Percentiles rank a stretch among this genome's conserved stretches.
phyloP scores from a whole-genome alignment of 345 rosid species.

The Turnera subulata region DNA sequence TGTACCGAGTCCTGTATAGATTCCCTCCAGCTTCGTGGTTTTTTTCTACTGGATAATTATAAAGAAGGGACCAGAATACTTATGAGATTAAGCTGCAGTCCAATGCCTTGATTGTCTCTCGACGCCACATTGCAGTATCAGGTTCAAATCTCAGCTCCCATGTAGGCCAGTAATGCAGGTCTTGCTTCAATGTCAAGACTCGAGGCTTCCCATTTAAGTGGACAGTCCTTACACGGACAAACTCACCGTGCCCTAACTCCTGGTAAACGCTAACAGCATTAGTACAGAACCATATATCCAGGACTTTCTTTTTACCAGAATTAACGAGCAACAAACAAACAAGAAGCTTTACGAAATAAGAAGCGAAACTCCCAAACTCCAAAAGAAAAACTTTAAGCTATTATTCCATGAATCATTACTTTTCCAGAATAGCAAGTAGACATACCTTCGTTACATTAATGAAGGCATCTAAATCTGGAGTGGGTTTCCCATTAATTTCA shows the following conservation, averaged over 20 bases:
- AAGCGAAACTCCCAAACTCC: too few species aligned
- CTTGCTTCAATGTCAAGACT: constrained; percentile 84
- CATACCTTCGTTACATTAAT: constrained; percentile 66
- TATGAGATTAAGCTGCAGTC: constrained; percentile 12
- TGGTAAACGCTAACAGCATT: constrained; percentile 21
- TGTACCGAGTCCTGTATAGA: too few species aligned
- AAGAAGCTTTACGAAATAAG: too few species aligned
- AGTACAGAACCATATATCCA: not conserved
- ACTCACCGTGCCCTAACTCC: constrained; percentile 77
- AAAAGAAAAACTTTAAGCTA: too few species aligned
- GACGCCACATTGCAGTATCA: constrained; percentile 64
- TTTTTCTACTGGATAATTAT: too few species aligned
- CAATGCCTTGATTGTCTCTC: constrained; percentile 53
- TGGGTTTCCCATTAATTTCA: constrained; percentile 80
- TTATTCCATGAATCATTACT: too few species aligned
- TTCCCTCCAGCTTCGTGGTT: too few species aligned
- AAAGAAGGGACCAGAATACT: too few species aligned
- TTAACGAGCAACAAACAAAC: too few species aligned
- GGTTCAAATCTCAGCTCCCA: constrained; percentile 89
- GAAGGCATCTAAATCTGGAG: constrained; percentile 79
- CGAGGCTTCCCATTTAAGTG: constrained; percentile 88
- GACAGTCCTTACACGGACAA: constrained; percentile 75
- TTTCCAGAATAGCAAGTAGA: too few species aligned
- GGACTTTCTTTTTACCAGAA: too few species aligned
- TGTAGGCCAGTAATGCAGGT: constrained; percentile 93